Percentiles rank a stretch among this genome's conserved stretches.
Evolutionary conservation across 2,329 filamentous ascomycete genomes (phyloP).

Genomic region (Coniochaeta ligniaria): DNA sequence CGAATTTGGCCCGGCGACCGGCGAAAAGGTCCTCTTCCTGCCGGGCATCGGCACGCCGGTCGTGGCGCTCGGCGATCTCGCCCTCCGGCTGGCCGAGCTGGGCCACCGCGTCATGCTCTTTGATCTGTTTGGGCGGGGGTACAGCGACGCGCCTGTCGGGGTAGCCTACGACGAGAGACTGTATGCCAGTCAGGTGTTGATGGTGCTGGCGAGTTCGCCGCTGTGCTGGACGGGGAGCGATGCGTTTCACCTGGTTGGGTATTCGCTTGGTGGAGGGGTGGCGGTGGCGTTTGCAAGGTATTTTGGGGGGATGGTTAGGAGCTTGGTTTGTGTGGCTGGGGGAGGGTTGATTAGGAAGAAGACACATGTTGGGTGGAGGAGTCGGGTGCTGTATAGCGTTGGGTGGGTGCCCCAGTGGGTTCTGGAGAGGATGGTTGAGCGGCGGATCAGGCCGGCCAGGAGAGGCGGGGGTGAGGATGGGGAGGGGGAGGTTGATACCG

Average conservation of each 20-base stretch:
- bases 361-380: constrained; percentile 50
- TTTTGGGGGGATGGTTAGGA: constrained; percentile 58
- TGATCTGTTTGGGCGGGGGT: constrained; percentile 72
- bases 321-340: constrained; percentile 60
- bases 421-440: constrained; percentile 43
- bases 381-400: constrained; percentile 54
- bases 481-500: constrained; percentile 27
- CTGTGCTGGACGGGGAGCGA: constrained; percentile 46
- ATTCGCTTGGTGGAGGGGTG: constrained; percentile 74
- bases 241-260: constrained; percentile 67
- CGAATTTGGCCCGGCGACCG: constrained; percentile 70
- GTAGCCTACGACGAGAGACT: constrained; percentile 56
- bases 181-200: constrained; percentile 58
- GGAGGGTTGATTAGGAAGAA: constrained; percentile 59
- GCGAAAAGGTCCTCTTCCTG: constrained; percentile 65
- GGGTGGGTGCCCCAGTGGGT: constrained; percentile 53
- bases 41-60: constrained; percentile 80
- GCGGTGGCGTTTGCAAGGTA: constrained; percentile 61
- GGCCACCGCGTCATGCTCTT: constrained; percentile 71
- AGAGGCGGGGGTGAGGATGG: constrained; percentile 6
- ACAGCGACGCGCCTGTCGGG: constrained; percentile 52
- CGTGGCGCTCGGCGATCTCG: constrained; percentile 59
- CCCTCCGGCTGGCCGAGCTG: constrained; percentile 50
- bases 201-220: constrained; percentile 56
- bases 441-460: constrained; percentile 36